Evolutionary conservation across 176 grass and related monocot species (phyloP), one percentile per base, ranked within the genome.

Genomic region (Raddia distichophylla): DNA sequence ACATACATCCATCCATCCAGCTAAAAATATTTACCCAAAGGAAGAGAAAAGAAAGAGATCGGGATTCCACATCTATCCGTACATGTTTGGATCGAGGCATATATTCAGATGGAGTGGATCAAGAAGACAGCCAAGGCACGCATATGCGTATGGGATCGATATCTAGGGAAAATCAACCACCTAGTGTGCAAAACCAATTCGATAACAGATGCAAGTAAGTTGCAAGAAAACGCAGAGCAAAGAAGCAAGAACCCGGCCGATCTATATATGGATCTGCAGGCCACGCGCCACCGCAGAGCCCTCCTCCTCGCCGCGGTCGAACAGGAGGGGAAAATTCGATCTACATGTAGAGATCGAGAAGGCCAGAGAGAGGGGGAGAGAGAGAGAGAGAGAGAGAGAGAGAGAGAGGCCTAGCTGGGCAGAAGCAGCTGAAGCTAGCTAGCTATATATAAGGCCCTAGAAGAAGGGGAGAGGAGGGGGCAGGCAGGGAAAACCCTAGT

Each of bases 371-470:
- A 5, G 27, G 1, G 2, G 4, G 37, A 27, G 20, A 32, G 54
- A 27, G 20, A 32, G 54, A 27, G 20, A 32, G 54, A n/a, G 20
- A 32, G 54, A 13, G 4, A 13, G 10, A 1, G 2, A 40, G 37
- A 40, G 37, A 5, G 27, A 5, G 37, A 40, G 37, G 37, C 37
- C 37, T 52, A 52, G 12, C 3, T 52, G 3, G 2, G 49, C 5
- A 37, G 50, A 5, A n/a, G 50, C 58, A n/a, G 50, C 58, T 27
- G 37, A 40, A 35, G 80, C 60, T 52, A 59, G n/a, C 74, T 79
- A 59, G n/a, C 74, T 79, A 74, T 88, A 88, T 84, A 83, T 88
- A 84, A 54, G 44, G 71, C 27, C 19, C 57, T 73, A 73, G 69
- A 75, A 67, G 27, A 43, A 45, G 45, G 72, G 63, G 11, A 42